phyloP scores from a whole-genome alignment of 768 basidiomycete genomes.

The Vararia minispora region DNA sequence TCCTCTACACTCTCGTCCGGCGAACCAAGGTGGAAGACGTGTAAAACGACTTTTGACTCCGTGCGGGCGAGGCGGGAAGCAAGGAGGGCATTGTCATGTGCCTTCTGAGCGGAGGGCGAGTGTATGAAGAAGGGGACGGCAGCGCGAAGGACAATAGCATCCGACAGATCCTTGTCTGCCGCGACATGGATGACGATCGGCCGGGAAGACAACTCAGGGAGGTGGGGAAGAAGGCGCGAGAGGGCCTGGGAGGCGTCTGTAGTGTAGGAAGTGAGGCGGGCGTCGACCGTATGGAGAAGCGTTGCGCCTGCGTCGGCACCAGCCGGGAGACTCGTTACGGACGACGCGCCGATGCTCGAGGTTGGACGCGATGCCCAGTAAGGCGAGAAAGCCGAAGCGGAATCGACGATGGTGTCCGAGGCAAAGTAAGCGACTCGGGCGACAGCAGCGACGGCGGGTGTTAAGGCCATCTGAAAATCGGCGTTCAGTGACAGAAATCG shows the following conservation, averaged over 20 bases:
- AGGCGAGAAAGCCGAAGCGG: conserved; percentile 27
- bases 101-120: conserved; percentile 66
- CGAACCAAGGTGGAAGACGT: conserved; percentile 54
- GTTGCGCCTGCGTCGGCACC: conserved; percentile 57
- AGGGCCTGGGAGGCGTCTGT: conserved; percentile 38
- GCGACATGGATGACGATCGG: conserved; percentile 69
- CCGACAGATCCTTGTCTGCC: conserved; percentile 53
- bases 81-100: conserved; percentile 84
- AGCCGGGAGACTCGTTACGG: conserved; percentile 39
- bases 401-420: conserved; percentile 56
- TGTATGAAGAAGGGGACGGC: conserved; percentile 74
- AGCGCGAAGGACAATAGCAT: conserved; percentile 67
- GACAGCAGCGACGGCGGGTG: conserved; percentile 28
- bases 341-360: conserved; percentile 18
- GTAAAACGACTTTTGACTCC: conserved; percentile 71
- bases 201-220: conserved; percentile 51
- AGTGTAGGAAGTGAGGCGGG: conserved; percentile 49
- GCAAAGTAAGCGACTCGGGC: conserved; percentile 63
- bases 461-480: conserved; percentile 10
- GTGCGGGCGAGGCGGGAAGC: conserved; percentile 68
- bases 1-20: conserved; percentile 33
- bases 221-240: conserved; percentile 52
- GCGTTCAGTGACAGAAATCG: too few species aligned
- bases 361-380: conserved; percentile 29
- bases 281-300: conserved; percentile 33